Conservation (phyloP, 129 eudicot genomes). For the Flaveria linearis region DNA sequence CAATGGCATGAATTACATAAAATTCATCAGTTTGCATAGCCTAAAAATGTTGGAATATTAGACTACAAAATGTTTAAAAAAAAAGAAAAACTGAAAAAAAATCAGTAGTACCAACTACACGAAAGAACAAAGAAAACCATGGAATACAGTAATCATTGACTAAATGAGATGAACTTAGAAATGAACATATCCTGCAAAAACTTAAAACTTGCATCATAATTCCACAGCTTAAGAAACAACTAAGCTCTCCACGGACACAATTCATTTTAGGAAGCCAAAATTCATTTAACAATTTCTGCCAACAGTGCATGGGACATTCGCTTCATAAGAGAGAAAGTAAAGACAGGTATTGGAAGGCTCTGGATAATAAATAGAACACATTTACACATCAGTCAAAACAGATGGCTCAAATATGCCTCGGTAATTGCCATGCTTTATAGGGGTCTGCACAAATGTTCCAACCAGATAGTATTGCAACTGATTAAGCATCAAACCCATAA, state of each 20-base stretch:
- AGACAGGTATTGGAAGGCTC: not conserved
- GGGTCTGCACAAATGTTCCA: not conserved
- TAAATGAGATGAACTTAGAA: not conserved
- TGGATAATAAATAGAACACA: not conserved
- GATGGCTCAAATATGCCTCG: not conserved
- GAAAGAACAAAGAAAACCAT: not conserved
- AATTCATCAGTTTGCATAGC: not conserved
- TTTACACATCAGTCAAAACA: constrained; percentile 1
- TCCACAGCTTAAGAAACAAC: constrained; percentile 6
- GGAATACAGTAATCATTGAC: not conserved
- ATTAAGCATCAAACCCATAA: not conserved
- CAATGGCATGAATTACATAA: not conserved
- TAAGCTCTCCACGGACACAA: not conserved
- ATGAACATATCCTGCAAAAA: not conserved
- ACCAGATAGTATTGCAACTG: not conserved
- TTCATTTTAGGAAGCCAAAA: not conserved
- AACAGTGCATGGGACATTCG: not conserved
- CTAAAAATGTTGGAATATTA: not conserved
- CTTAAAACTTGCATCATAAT: not conserved
- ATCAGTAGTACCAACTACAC: no score
- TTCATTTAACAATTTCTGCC: not conserved
- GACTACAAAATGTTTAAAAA: no score
- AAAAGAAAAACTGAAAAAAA: not conserved
- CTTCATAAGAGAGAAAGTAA: not conserved
- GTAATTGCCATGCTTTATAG: not conserved